Evolutionary conservation across 805 yeast genomes (phyloP), one percentile per base, ranked within the genome.

Genomic region (Monosporozyma solicola): DNA sequence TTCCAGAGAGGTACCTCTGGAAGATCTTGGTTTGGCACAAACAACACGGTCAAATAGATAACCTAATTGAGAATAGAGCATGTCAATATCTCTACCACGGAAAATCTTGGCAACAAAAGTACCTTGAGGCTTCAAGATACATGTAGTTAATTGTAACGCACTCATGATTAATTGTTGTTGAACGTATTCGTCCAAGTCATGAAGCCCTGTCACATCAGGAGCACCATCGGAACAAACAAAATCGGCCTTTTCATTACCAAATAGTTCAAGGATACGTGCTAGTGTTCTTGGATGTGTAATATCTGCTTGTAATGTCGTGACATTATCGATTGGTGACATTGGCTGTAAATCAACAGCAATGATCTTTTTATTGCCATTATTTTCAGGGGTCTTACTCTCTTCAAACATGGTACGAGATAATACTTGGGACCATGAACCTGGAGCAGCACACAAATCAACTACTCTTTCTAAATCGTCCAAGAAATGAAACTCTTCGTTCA

Each of bases 381-480:
- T 69, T 13, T 69, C 66, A 15, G 59, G 59, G 43, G 59, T 59
- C 50, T 58, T 60, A n/a, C 63, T 62, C 39, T 69, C 76, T 55
- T 74, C 73, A 59, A 76, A 80, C 41, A 87, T 70, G 61, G 84
- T 83, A 59, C 87, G 71, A 33, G 94, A 84, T 13, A 94, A 77
- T 0, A 94, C 99, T 67, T 94, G 99, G 1, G 96, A 87, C 99
- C 99, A 94, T 3, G 97, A 90, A 1, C 97, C 97, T 0, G 97
- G 97, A 4, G 98, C 99, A 39, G 99, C 99, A 76, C 99, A 94
- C 32, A 94, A 75, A 70, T 94, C 99, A 5, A 94, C 99, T 3
- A 94, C 98, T 60, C 96, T 74, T 46, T 75, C 76, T 37, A 90
- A 82, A 52, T 76, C 74, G 50, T 82, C 77, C 53, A 94, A 80